Evolutionary conservation across 257 asterid species (phyloP).

Genomic region (Thymus quinquecostatus): DNA sequence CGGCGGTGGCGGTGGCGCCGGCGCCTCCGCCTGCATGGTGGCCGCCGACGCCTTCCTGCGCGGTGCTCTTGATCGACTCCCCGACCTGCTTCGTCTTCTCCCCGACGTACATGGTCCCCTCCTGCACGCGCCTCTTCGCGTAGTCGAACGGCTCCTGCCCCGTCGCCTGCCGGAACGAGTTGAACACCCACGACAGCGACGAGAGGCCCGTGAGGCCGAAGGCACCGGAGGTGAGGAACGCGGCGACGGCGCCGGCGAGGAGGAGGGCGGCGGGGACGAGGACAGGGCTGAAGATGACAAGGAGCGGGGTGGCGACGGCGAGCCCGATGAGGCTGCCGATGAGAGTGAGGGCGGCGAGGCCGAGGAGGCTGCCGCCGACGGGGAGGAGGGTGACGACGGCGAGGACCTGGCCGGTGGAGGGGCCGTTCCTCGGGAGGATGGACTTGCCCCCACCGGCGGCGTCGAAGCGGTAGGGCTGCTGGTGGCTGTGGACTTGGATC

Average conservation of each 20-base stretch:
- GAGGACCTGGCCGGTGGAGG: slow-evolving; percentile 58
- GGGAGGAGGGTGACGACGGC: slow-evolving; percentile 74
- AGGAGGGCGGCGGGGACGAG: slow-evolving; percentile 66
- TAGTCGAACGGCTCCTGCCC: slow-evolving; percentile 61
- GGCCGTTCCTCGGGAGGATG: slow-evolving; percentile 55
- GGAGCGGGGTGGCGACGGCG: slow-evolving; percentile 68
- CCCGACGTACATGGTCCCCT: slow-evolving; percentile 51
- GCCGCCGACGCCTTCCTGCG: slow-evolving; percentile 47
- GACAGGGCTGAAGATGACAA: slow-evolving; percentile 77
- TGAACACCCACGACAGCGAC: slow-evolving; percentile 77
- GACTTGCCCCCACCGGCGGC: slow-evolving; percentile 39
- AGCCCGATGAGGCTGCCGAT: slow-evolving; percentile 62
- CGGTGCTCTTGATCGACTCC: slow-evolving; percentile 59
- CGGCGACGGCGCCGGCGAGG: slow-evolving; percentile 57
- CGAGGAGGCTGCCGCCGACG: slow-evolving; percentile 61
- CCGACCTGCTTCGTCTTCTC: slow-evolving; percentile 74
- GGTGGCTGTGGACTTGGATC: slow-evolving; percentile 55
- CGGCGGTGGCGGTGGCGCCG: not conserved
- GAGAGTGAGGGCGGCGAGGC: slow-evolving; percentile 61
- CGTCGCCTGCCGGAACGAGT: slow-evolving; percentile 51
- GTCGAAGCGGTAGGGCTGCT: slow-evolving; percentile 37
- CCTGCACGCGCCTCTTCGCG: slow-evolving; percentile 65
- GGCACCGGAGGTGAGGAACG: slow-evolving; percentile 75
- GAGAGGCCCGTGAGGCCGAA: slow-evolving; percentile 81
- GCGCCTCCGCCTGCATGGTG: slow-evolving; percentile 14